Percentiles rank a stretch among this genome's conserved stretches.
These are phyloP conservation scores for Penicillium italicum DNA, from an alignment of 2,329 filamentous ascomycete species.

Conservation along the genomic window DNA sequence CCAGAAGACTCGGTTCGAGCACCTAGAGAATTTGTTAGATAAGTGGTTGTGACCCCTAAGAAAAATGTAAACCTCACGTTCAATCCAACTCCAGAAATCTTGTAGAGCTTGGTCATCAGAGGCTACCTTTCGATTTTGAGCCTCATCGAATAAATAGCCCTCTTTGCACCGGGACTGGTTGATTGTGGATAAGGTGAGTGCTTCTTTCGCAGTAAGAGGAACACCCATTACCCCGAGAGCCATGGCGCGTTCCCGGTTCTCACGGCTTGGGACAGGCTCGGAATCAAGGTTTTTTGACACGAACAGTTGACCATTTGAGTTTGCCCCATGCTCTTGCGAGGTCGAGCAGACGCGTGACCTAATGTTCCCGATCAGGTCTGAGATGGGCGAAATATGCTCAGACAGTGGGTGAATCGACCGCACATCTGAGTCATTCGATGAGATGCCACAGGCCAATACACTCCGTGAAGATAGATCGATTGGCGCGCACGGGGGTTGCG, in stretches of 20 bases:
- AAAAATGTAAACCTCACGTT: constrained; percentile 39
- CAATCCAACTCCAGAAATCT: constrained; percentile 57
- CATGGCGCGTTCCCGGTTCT: constrained; percentile 36
- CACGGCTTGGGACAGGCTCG: constrained; percentile 37
- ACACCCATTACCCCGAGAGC: constrained; percentile 28
- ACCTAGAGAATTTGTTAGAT: constrained; percentile 28
- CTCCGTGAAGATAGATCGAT: constrained; percentile 39
- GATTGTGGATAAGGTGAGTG: constrained; percentile 41
- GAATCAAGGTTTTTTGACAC: constrained; percentile 3
- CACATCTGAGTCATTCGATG: constrained; percentile 29
- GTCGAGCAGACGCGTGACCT: constrained; percentile 23
- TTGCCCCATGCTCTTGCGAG: constrained; percentile 9
- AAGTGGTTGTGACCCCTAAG: not conserved
- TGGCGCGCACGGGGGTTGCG: constrained; percentile 42
- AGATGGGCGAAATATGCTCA: constrained; percentile 26
- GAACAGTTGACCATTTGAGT: constrained; percentile 7
- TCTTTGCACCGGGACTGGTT: constrained; percentile 51
- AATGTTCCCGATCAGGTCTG: constrained; percentile 30
- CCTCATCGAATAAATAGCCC: constrained; percentile 53
- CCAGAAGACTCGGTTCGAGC: constrained; percentile 41
- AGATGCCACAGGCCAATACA: constrained; percentile 31
- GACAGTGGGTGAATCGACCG: constrained; percentile 32
- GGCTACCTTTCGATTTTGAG: constrained; percentile 54
- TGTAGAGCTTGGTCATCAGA: constrained; percentile 55
- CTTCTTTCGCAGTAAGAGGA: constrained; percentile 37